Evolutionary conservation across 192 early-diverging fungal genomes (phyloP).

Genomic region (Phycomyces nitens): DNA sequence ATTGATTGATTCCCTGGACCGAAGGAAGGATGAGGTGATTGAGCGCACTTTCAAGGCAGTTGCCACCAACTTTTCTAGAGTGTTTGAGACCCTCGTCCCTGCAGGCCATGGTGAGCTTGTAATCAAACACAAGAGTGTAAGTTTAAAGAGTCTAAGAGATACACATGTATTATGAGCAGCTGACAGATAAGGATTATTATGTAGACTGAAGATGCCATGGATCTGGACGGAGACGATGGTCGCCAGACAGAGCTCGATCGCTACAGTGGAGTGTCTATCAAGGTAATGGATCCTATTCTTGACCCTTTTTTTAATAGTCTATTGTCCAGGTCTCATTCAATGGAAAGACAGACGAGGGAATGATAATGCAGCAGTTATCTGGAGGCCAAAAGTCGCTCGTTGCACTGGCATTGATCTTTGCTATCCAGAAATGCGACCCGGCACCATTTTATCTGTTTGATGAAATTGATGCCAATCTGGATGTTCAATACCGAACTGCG

Average conservation of each 20-base stretch:
- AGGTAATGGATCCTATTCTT: slow-evolving; percentile 26
- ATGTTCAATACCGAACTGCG: slow-evolving; percentile 89
- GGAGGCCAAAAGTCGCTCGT: slow-evolving; percentile 98
- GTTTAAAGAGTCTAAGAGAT: slow-evolving; percentile 15
- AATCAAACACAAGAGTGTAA: slow-evolving; percentile 67
- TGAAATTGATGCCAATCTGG: slow-evolving; percentile 98
- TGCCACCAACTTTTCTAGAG: slow-evolving; percentile 78
- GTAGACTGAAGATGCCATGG: slow-evolving; percentile 34
- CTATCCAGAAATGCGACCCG: slow-evolving; percentile 97
- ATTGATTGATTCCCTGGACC: slow-evolving; percentile 87
- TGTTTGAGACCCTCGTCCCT: slow-evolving; percentile 90
- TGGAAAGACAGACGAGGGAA: slow-evolving; percentile 78
- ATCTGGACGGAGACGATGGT: slow-evolving; percentile 40
- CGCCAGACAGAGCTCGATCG: slow-evolving; percentile 55
- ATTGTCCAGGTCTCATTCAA: slow-evolving; percentile 81
- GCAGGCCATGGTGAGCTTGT: slow-evolving; percentile 79
- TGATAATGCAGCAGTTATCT: slow-evolving; percentile 92
- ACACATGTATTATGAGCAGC: neutral
- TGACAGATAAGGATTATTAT: slow-evolving; percentile 21
- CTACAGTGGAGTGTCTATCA: slow-evolving; percentile 88
- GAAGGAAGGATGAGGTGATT: slow-evolving; percentile 96
- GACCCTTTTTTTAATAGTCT: neutral
- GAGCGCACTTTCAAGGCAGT: slow-evolving; percentile 95
- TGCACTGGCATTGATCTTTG: slow-evolving; percentile 94
- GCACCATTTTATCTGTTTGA: slow-evolving; percentile 99